Evolutionary conservation across 495 filamentous ascomycete species (phyloP), one percentile per base, ranked within the genome.

Genomic region (Annulohypoxylon maeteangense): DNA sequence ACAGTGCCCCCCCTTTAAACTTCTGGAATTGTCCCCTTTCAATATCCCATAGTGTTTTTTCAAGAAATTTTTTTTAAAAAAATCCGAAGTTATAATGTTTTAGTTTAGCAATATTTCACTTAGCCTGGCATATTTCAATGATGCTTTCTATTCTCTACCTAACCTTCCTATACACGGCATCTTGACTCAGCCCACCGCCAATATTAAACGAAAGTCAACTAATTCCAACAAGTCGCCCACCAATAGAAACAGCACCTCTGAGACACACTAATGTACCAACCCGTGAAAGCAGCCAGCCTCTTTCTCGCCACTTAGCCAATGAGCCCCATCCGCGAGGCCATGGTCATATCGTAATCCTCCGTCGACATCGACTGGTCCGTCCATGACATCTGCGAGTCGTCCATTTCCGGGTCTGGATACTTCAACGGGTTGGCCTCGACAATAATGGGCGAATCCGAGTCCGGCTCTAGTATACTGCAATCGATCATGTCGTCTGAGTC

Each of bases 241-340:
- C 27, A 5, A 16, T 14, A 20, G 31, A 56, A 20, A 14, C 48
- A 55, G 51, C 36, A 34, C 29, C 18, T 20, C 27, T 29, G 2
- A 29, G 27, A n/a, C 48, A 36, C 31, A n/a, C 1, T 31, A 16
- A 54, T 31, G 50, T 34, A 32, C 50, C 25, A 25, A 32, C 12
- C 29, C 1, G 25, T 10, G 20, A 12, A 54, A 29, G 2, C 25
- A 54, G 11, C 14, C 25, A 32, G 25, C 23, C 50, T 3, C 5
- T 20, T 4, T 22, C 10, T 32, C 14, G 22, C 10, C 23, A 14
- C 8, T 69, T 23, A 72, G n/a, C 62, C 40, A 22, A 67, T 16
- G 47, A 64, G 70, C 20, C 63, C 50, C 66, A 75, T 50, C 32
- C 54, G 44, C 20, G 69, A 67, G 34, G 65, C 61, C 44, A 70